A percentile compares a stretch with the other conserved stretches of the same genome.
Conservation (phyloP, 768 basidiomycete species). For the Boletales sp. region DNA sequence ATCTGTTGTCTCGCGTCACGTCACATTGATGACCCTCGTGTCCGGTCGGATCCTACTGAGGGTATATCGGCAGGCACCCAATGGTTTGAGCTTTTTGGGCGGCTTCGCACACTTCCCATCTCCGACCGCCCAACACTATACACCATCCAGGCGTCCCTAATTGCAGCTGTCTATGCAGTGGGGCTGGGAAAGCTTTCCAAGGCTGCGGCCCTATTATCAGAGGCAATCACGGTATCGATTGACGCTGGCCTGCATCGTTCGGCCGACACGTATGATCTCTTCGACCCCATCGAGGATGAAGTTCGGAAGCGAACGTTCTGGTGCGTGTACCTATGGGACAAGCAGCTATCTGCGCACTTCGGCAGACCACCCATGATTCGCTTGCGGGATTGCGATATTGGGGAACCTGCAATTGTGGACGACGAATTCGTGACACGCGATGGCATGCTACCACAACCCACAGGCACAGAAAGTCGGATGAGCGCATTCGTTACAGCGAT, state of each 20-base stretch:
- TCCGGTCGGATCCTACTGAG: constrained; percentile 76
- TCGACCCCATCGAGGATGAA: constrained; percentile 88
- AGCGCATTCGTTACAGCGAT: constrained; percentile 75
- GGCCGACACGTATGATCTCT: constrained; percentile 80
- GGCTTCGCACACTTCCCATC: constrained; percentile 83
- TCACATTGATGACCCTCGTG: constrained; percentile 89
- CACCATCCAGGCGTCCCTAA: constrained; percentile 85
- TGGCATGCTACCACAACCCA: constrained; percentile 58
- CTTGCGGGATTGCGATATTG: constrained; percentile 87
- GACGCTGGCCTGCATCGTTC: constrained; percentile 89
- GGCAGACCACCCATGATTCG: constrained; percentile 86
- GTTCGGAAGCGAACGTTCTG: constrained; percentile 93
- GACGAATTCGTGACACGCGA: constrained; percentile 87
- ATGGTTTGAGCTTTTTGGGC: constrained; percentile 87
- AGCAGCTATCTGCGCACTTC: constrained; percentile 86
- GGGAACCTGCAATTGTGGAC: constrained; percentile 80
- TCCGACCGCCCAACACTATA: constrained; percentile 88
- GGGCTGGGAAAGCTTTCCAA: constrained; percentile 86
- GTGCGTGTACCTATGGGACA: constrained; percentile 97
- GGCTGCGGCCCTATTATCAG: constrained; percentile 81
- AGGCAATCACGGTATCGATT: constrained; percentile 82
- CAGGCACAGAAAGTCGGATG: constrained; percentile 72
- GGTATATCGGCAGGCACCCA: constrained; percentile 86
- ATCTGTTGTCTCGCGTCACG: constrained; percentile 88
- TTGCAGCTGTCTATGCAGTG: constrained; percentile 91